Evolutionary conservation across 768 basidiomycete species (phyloP).

Genomic region (Pulveroboletus sp.): DNA sequence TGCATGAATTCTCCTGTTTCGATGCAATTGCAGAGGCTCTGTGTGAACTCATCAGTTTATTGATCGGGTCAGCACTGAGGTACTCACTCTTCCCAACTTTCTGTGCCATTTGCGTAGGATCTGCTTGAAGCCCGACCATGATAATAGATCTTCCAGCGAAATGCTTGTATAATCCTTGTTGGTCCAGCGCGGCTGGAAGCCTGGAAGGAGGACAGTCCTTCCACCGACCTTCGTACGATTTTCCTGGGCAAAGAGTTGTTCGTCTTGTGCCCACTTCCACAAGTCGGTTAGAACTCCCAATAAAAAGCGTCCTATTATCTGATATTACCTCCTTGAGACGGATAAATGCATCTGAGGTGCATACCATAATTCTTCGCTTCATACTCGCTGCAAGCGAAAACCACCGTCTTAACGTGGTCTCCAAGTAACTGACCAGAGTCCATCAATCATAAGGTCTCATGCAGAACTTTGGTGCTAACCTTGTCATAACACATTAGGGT

Average conservation of each 20-base stretch:
- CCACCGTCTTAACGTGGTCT: constrained; percentile 75
- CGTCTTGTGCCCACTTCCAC: constrained; percentile 74
- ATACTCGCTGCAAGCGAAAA: constrained; percentile 94
- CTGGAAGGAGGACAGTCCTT: constrained; percentile 59
- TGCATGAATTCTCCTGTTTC: constrained; percentile 93
- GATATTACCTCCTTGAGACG: constrained; percentile 1
- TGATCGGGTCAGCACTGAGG: not conserved
- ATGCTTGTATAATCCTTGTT: constrained; percentile 39
- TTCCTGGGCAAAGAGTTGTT: constrained; percentile 66
- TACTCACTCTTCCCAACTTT: constrained; percentile 62
- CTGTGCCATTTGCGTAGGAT: constrained; percentile 83
- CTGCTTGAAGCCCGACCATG: constrained; percentile 66
- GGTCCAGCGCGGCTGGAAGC: constrained; percentile 55
- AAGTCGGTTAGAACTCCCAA: constrained; percentile 73
- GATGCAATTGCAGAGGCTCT: constrained; percentile 81
- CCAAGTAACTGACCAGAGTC: constrained; percentile 61
- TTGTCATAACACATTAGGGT: constrained; percentile 83
- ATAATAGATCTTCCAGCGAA: constrained; percentile 50
- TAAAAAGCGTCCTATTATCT: constrained; percentile 73
- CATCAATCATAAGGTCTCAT: not conserved
- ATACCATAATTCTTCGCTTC: constrained; percentile 92
- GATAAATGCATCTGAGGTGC: constrained; percentile 10
- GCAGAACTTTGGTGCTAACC: constrained; percentile 35
- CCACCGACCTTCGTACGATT: constrained; percentile 62
- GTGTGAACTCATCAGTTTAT: constrained; percentile 2